Conservation (phyloP, 2,329 filamentous ascomycete genomes). For the Aspergillus sclerotialis region DNA sequence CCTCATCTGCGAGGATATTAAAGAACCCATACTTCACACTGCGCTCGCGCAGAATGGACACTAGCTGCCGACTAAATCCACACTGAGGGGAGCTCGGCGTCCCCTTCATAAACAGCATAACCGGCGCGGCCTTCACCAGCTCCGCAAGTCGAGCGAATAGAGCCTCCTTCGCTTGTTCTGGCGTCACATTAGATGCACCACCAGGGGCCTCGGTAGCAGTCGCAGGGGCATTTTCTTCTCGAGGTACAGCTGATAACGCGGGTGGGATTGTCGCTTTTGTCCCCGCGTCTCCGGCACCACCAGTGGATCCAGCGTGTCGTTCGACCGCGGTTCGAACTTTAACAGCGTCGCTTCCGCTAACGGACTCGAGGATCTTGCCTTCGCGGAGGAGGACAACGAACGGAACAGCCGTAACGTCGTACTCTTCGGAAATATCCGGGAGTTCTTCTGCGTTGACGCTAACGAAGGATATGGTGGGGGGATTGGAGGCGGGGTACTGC, state of each 20-base stretch:
- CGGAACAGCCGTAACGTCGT: conserved; percentile 91
- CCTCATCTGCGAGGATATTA: conserved; percentile 95
- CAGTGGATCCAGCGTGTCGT: conserved; percentile 56
- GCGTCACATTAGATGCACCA: conserved; percentile 17
- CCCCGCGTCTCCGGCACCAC: conserved; percentile 22
- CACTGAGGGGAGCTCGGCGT: conserved; percentile 81
- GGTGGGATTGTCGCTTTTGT: conserved; percentile 32
- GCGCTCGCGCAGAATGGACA: conserved; percentile 77
- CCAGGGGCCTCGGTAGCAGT: conserved; percentile 25
- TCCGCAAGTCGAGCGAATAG: conserved; percentile 72
- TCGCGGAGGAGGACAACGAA: conserved; percentile 78
- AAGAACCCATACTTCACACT: conserved; percentile 97
- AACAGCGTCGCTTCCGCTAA: conserved; percentile 82
- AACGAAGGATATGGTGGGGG: conserved; percentile 70
- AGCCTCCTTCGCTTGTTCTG: conserved; percentile 69
- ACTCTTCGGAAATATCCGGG: conserved; percentile 81
- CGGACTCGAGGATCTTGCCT: conserved; percentile 69
- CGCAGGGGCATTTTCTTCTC: conserved; percentile 26
- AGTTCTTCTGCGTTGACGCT: conserved; percentile 92
- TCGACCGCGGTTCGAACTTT: conserved; percentile 84
- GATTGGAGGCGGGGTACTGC: conserved; percentile 67
- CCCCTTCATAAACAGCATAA: conserved; percentile 99
- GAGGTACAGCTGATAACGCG: conserved; percentile 32
- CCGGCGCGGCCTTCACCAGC: conserved; percentile 87
- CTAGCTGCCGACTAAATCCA: conserved; percentile 86